Conservation (phyloP, 257 asterid species). For the Ophiorrhiza pumila region DNA sequence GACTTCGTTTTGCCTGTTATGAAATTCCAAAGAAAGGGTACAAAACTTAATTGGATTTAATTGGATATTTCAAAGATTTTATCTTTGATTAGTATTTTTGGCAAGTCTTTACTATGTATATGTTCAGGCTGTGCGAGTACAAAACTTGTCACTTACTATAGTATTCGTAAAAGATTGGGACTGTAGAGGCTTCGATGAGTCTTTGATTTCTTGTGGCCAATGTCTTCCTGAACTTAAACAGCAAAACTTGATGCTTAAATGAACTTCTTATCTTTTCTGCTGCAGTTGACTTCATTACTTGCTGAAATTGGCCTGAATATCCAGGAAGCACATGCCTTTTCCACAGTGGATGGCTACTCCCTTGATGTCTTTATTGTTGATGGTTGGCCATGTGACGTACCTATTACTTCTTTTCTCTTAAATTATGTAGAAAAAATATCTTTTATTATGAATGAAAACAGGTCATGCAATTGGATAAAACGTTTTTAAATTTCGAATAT, state of each 20-base stretch:
- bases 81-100: background rate
- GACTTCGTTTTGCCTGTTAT: background rate
- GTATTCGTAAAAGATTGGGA: background rate
- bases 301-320: conserved; percentile 93
- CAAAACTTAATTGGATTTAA: too few species aligned
- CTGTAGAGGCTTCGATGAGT: background rate
- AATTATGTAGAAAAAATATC: background rate
- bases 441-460: background rate
- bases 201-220: conserved; percentile 12
- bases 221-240: too few species aligned
- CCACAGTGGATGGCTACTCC: conserved; percentile 91
- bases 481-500: background rate
- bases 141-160: too few species aligned
- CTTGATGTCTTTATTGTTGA: conserved; percentile 96
- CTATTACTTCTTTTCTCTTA: conserved; percentile 10
- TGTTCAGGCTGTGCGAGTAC: background rate
- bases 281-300: conserved; percentile 87
- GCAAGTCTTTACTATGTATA: background rate
- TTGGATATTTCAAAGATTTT: background rate
- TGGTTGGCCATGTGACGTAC: conserved; percentile 95
- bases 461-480: background rate
- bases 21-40: background rate
- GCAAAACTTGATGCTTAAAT: conserved; percentile 13
- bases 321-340: conserved; percentile 98
- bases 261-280: conserved; percentile 28